Percentiles rank a stretch among this genome's conserved stretches.
These are phyloP conservation scores for Balakata baccata DNA, from an alignment of 345 rosid genomes.

Conservation along the genomic window DNA sequence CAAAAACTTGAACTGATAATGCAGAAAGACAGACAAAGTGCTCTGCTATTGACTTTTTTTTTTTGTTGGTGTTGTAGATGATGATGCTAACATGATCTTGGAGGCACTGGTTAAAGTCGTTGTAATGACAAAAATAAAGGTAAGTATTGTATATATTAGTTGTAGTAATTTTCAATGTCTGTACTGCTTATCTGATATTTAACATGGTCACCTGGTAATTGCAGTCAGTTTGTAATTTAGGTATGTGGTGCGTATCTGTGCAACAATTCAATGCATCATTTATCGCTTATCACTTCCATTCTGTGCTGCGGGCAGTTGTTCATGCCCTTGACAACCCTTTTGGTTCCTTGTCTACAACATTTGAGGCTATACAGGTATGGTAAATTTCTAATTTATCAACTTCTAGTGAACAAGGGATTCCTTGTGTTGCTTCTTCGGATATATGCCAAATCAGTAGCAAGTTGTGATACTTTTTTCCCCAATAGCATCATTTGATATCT, in stretches of 20 bases:
- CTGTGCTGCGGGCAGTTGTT: constrained; percentile 40
- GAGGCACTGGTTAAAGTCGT: constrained; percentile 41
- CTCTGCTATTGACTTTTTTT: not conserved
- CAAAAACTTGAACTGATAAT: not conserved
- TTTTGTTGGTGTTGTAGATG: constrained; percentile 27
- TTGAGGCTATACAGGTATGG: constrained; percentile 55
- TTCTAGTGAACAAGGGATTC: not conserved
- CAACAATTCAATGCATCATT: constrained; percentile 42
- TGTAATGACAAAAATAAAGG: constrained; percentile 46
- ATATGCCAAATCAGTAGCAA: not conserved
- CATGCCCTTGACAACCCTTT: constrained; percentile 57
- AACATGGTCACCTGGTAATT: constrained; percentile 18
- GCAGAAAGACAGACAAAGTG: not conserved
- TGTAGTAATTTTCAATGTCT: not conserved
- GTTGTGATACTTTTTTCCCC: not conserved
- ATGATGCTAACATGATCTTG: constrained; percentile 27
- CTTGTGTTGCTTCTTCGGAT: constrained; percentile 2
- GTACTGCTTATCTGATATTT: not conserved
- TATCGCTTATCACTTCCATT: constrained; percentile 32
- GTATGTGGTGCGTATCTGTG: constrained; percentile 57
- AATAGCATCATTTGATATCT: not conserved
- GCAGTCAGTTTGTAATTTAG: constrained; percentile 51
- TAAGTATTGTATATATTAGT: constrained; percentile 6
- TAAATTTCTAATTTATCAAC: not conserved
- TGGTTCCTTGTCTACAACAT: constrained; percentile 56